These are phyloP conservation scores for Penicillium sp. DNA, from an alignment of 2,329 filamentous ascomycete species.

Conservation along the genomic window DNA sequence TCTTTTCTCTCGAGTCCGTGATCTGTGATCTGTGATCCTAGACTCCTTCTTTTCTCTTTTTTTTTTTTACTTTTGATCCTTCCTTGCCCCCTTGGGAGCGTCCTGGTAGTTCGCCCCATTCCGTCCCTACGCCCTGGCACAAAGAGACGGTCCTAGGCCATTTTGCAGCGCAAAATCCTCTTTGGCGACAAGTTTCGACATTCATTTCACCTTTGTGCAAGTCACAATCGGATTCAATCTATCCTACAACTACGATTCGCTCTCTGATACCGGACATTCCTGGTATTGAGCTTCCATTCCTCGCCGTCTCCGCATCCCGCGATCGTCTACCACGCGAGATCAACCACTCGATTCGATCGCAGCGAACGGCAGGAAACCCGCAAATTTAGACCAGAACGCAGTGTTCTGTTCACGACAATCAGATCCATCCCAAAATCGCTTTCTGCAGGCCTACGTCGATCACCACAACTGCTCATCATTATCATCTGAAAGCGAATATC, in stretches of 20 bases:
- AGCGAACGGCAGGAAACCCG: constrained; percentile 3
- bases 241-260: constrained; percentile 1
- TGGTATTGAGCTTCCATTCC: constrained; percentile 36
- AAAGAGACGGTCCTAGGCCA: constrained; percentile 22
- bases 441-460: background rate
- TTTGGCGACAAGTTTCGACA: constrained; percentile 13
- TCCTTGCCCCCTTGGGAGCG: constrained; percentile 26
- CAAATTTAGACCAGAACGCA: constrained; percentile 7
- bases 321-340: constrained; percentile 35
- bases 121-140: constrained; percentile 24
- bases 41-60: constrained; percentile 23
- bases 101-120: constrained; percentile 47
- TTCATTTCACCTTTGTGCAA: constrained; percentile 27
- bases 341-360: constrained; percentile 20
- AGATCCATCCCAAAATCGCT: background rate
- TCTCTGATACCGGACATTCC: constrained; percentile 37
- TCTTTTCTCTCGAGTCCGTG: constrained; percentile 16
- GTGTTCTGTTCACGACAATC: background rate
- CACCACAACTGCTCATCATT: background rate
- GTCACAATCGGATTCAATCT: constrained; percentile 12
- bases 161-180: constrained; percentile 38
- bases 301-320: constrained; percentile 29
- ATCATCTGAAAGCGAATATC: background rate
- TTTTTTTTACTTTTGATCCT: constrained; percentile 14
- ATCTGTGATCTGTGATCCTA: constrained; percentile 34